Evolutionary conservation across 106 monocot species (phyloP), one percentile per base, ranked within the genome.

Genomic region (Platanthera zijinensis): DNA sequence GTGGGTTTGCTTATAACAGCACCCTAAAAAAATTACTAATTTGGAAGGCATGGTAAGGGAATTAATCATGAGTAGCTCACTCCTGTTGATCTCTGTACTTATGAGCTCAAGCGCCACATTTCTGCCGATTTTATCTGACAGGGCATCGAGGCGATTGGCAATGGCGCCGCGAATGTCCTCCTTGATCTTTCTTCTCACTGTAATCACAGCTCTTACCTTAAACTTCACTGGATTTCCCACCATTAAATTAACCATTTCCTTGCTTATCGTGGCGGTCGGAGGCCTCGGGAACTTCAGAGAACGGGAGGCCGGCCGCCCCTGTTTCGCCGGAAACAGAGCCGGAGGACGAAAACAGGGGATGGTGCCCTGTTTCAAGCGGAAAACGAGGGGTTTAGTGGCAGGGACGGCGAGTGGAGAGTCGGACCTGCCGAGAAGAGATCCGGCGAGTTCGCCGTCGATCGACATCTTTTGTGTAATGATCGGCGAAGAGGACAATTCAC

Each of bases 31-130:
- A 25, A 25, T 25, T 25, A 25, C 25, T 25, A 25, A 25, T 25
- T 25, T 74, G 5, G 19, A 46, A 52, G 54, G 4, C 57, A 7
- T 10, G 21, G 21, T 56, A 63, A 63, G 62, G 0, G 22, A 63
- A 63, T 25, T 25, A 25, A 25, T 7, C 59, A 59, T 59, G 15
- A 63, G 25, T 25, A 25, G 25, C 79, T 81, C 57, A 95, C 96
- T 80, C 11, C 85, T 84, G 78, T 89, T 78, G 77, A 87, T 69
- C 61, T 90, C 82, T 4, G 85, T 92, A 81, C 95, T 92, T 69
- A 96, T 75, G 80, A 96, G 90, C 83, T 96, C 87, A 79, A 96
- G 52, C 21, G 78, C 84, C 17, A 96, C 86, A 69, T 81, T 85
- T 64, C 84, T 70, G 32, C 95, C 95, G 39, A 96, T 75, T 75